A percentile compares a stretch with the other conserved stretches of the same genome.
These are phyloP conservation scores for Wickerhamomyces ciferrii DNA, from an alignment of 805 yeast genomes.

Conservation along the genomic window DNA sequence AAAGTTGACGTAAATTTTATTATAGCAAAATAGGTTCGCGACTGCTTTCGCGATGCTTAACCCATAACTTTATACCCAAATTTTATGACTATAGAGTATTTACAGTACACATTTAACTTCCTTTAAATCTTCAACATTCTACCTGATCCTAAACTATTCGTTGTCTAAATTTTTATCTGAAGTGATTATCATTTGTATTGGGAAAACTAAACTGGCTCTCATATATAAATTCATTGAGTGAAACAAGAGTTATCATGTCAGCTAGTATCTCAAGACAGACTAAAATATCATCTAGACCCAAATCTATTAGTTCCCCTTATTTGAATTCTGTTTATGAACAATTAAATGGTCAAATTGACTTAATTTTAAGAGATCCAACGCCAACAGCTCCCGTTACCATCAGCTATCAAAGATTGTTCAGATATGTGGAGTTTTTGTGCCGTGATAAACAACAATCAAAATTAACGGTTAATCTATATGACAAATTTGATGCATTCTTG, in stretches of 20 bases:
- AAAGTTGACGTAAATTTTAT: background rate
- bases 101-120: too few species aligned
- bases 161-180: too few species aligned
- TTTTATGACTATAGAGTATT: too few species aligned
- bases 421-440: constrained; percentile 19
- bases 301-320: background rate
- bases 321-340: background rate
- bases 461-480: constrained; percentile 9
- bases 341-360: constrained; percentile 1
- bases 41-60: background rate
- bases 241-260: background rate
- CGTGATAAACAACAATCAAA: constrained; percentile 17
- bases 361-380: background rate
- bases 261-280: background rate
- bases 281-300: background rate
- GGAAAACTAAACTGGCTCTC: too few species aligned
- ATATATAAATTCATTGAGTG: too few species aligned
- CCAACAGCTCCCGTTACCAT: constrained; percentile 2
- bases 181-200: too few species aligned
- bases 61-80: too few species aligned
- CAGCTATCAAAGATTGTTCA: constrained; percentile 13
- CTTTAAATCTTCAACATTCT: too few species aligned
- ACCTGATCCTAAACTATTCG: too few species aligned
- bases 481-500: constrained; percentile 2
- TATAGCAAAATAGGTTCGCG: background rate